Conservation (phyloP, 495 filamentous ascomycete species). For the Neurospora tetrasperma region DNA sequence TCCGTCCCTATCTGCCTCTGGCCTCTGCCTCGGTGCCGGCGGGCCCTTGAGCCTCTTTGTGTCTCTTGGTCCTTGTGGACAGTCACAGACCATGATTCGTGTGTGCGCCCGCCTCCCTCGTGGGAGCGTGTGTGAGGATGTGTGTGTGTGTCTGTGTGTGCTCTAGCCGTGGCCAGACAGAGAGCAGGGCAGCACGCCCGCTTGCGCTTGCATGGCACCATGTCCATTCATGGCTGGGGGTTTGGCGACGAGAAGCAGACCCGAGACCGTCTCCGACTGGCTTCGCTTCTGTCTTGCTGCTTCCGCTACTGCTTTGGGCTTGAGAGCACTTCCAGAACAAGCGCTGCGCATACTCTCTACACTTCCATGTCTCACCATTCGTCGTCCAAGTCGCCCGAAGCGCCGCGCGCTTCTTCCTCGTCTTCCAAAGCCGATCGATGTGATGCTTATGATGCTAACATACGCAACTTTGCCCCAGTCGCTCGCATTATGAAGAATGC, state of each 20-base stretch:
- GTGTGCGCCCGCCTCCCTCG: slow-evolving; percentile 17
- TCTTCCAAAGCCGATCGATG: slow-evolving; percentile 37
- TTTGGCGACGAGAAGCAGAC: not conserved
- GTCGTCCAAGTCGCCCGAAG: slow-evolving; percentile 36
- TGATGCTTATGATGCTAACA: slow-evolving; percentile 70
- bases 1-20: slow-evolving; percentile 7
- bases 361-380: slow-evolving; percentile 45
- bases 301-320: slow-evolving; percentile 27
- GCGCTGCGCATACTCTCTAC: slow-evolving; percentile 21
- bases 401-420: slow-evolving; percentile 25
- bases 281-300: slow-evolving; percentile 34
- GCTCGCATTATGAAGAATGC: slow-evolving; percentile 98
- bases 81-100: slow-evolving; percentile 27
- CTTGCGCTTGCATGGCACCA: slow-evolving; percentile 25
- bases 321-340: not conserved
- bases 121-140: not conserved
- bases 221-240: not conserved
- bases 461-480: slow-evolving; percentile 81
- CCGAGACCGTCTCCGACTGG: slow-evolving; percentile 29
- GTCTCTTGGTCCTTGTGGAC: not conserved
- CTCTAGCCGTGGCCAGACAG: slow-evolving; percentile 15
- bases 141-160: slow-evolving; percentile 3
- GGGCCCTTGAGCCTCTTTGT: not conserved
- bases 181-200: not conserved
- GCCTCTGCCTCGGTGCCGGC: slow-evolving; percentile 25